Evolutionary conservation across 371 early-diverging fungal genomes (phyloP).

Genomic region (Rhizopus sp.): DNA sequence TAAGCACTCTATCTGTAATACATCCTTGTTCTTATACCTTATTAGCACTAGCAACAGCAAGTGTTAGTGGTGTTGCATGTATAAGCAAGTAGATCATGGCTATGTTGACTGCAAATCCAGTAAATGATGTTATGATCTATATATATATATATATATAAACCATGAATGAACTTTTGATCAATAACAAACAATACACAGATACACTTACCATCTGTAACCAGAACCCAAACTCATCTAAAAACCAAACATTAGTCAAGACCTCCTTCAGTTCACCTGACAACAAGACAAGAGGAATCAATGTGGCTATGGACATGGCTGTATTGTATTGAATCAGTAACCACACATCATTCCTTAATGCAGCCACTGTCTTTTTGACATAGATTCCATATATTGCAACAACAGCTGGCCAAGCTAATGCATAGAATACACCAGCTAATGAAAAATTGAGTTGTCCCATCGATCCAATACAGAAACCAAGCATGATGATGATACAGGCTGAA

Average conservation of each 20-base stretch:
- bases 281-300: constrained; percentile 16
- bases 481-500: constrained; percentile 50
- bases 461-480: constrained; percentile 56
- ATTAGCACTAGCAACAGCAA: constrained; percentile 11
- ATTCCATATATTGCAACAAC: constrained; percentile 63
- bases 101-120: constrained; percentile 20
- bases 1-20: background rate
- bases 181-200: no score
- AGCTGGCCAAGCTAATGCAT: constrained; percentile 54
- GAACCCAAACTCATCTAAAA: constrained; percentile 28
- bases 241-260: constrained; percentile 20
- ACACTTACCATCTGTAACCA: constrained; percentile 29
- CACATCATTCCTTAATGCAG: constrained; percentile 55
- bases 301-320: constrained; percentile 15
- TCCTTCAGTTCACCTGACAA: constrained; percentile 25
- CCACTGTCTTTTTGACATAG: constrained; percentile 62
- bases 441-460: constrained; percentile 62
- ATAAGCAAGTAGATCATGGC: constrained; percentile 19
- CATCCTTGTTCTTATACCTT: constrained; percentile 12
- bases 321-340: constrained; percentile 41
- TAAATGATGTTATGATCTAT: constrained; percentile 20
- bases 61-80: constrained; percentile 22
- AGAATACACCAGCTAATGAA: constrained; percentile 53
- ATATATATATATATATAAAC: background rate
- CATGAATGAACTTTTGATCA: background rate